phyloP scores from a whole-genome alignment of 2,329 filamentous ascomycete genomes.

The Phyllosticta capitalensis region DNA sequence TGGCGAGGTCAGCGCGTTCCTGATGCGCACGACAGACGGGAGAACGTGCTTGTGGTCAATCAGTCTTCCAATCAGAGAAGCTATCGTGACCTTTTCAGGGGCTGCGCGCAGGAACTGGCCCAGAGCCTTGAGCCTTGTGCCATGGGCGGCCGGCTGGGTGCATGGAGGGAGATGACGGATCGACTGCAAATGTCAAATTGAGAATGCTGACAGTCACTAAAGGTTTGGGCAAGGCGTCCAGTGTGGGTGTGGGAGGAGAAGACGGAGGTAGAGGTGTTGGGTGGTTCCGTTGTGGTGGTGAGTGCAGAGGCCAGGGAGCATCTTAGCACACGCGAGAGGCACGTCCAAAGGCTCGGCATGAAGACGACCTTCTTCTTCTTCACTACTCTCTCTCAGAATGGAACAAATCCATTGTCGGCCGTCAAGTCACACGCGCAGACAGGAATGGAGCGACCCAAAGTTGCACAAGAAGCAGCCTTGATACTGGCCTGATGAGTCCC shows the following conservation, averaged over 20 bases:
- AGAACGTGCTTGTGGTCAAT: neutral
- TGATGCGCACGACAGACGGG: neutral
- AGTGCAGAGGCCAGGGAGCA: neutral
- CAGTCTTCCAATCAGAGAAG: neutral
- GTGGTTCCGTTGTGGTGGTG: neutral
- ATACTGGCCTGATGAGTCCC: too few species aligned
- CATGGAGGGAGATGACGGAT: neutral
- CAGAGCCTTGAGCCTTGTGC: neutral
- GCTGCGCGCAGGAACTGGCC: neutral
- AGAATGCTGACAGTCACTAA: neutral
- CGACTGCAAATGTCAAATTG: neutral
- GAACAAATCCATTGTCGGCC: neutral
- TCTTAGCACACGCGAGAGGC: neutral
- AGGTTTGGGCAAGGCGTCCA: neutral
- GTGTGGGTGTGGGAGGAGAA: neutral
- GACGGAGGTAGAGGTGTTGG: neutral
- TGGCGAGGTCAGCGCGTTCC: neutral
- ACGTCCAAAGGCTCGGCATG: too few species aligned
- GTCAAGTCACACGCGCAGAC: neutral
- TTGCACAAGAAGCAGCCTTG: neutral
- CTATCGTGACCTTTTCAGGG: neutral
- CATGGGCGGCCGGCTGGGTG: neutral
- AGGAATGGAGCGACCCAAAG: neutral
- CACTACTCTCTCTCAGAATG: too few species aligned
- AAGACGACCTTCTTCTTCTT: neutral